Conservation (phyloP, 306 rosid genomes). For the Begonia masoniana region DNA sequence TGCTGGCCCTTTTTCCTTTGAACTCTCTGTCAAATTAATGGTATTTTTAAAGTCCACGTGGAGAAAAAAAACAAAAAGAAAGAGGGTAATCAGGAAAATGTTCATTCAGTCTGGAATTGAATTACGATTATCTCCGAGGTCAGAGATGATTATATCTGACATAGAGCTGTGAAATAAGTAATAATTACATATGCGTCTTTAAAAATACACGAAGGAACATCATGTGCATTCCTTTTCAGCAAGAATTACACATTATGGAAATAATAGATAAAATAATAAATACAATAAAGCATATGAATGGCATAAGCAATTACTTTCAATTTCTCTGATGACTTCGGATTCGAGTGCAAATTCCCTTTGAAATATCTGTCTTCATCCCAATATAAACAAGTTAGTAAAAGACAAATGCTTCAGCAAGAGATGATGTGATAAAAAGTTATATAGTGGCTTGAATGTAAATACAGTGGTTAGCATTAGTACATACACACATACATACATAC, state of each 20-base stretch:
- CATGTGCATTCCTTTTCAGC: no score
- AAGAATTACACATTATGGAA: no score
- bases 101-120: no score
- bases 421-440: background rate
- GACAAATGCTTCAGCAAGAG: background rate
- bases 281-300: slow-evolving; percentile 10
- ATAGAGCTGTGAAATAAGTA: no score
- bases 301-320: slow-evolving; percentile 33
- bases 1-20: slow-evolving; percentile 23
- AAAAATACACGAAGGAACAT: no score
- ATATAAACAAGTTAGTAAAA: slow-evolving; percentile 22
- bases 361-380: slow-evolving; percentile 69
- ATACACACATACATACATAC: no score
- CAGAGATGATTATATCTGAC: no score
- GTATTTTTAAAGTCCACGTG: slow-evolving; percentile 18
- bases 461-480: background rate
- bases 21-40: slow-evolving; percentile 21
- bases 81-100: background rate
- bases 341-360: slow-evolving; percentile 38
- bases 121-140: no score
- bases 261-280: background rate
- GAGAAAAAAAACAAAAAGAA: background rate
- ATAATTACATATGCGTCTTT: no score
- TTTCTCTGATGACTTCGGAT: slow-evolving; percentile 17
- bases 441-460: background rate